These are phyloP conservation scores for Drechslerella coelobrocha DNA, from an alignment of 2,329 filamentous ascomycete species.

Conservation along the genomic window DNA sequence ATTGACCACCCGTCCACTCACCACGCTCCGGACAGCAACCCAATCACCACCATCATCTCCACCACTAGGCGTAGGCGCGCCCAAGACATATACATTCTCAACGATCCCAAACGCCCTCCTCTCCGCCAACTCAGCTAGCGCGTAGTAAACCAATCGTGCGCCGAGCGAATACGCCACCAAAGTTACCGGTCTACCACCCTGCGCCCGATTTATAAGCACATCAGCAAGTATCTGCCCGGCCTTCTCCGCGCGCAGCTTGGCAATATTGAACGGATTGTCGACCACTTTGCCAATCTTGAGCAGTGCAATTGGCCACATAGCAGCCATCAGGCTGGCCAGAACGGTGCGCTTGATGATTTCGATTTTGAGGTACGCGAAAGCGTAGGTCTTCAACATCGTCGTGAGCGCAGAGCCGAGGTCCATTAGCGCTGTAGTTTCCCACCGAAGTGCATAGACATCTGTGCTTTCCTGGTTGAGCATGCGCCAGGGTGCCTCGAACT, in stretches of 20 bases:
- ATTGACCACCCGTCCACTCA: slow-evolving; percentile 82
- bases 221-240: slow-evolving; percentile 81
- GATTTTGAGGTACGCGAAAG: slow-evolving; percentile 77
- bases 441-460: slow-evolving; percentile 76
- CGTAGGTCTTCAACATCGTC: slow-evolving; percentile 76
- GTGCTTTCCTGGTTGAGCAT: slow-evolving; percentile 70
- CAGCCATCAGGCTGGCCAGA: slow-evolving; percentile 71
- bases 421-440: slow-evolving; percentile 75
- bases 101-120: slow-evolving; percentile 81
- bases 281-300: slow-evolving; percentile 72
- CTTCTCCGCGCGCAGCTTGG: slow-evolving; percentile 78
- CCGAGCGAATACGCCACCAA: slow-evolving; percentile 83
- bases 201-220: slow-evolving; percentile 78
- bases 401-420: slow-evolving; percentile 80
- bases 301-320: slow-evolving; percentile 73
- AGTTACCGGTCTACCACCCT: slow-evolving; percentile 81
- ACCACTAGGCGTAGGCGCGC: slow-evolving; percentile 74
- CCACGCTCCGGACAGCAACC: slow-evolving; percentile 77
- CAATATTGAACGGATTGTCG: slow-evolving; percentile 82
- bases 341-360: slow-evolving; percentile 78
- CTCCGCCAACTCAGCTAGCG: slow-evolving; percentile 76
- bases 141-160: slow-evolving; percentile 81
- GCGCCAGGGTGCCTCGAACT: slow-evolving; percentile 79
- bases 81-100: slow-evolving; percentile 82
- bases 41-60: slow-evolving; percentile 72